Conservation (phyloP, 73 alveolate genomes). For the Tetrahymena elliotti region DNA sequence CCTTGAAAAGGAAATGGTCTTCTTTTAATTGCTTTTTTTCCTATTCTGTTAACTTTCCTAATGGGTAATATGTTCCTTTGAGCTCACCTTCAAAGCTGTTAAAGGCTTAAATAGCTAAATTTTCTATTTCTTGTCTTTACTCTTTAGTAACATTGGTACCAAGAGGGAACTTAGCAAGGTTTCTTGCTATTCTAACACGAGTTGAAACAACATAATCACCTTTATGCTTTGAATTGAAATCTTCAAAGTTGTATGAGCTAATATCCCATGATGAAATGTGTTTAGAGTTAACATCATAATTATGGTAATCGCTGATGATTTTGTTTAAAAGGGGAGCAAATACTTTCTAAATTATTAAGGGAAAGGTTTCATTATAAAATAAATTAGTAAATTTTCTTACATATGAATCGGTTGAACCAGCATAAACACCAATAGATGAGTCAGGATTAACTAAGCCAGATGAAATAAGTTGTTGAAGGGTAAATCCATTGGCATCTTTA, state of each 20-base stretch:
- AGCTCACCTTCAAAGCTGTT: conserved; percentile 32
- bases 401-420: conserved; percentile 34
- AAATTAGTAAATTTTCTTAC: neutral
- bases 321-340: neutral
- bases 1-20: conserved; percentile 38
- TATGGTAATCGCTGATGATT: neutral
- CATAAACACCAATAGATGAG: conserved; percentile 35
- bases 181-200: conserved; percentile 41
- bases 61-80: conserved; percentile 22
- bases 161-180: conserved; percentile 42
- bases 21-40: conserved; percentile 6
- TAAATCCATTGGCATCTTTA: conserved; percentile 19
- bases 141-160: conserved; percentile 34
- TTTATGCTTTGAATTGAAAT: neutral
- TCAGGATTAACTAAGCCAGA: conserved; percentile 18
- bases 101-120: neutral
- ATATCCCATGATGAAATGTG: neutral
- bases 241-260: neutral
- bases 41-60: neutral
- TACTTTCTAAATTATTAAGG: neutral
- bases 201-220: neutral
- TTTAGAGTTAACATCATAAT: neutral
- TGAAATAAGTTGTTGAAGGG: conserved; percentile 31
- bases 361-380: neutral
- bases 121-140: conserved; percentile 28